Base-by-base conservation (phyloP, 805 yeast species). In the Scheffersomyces spartinae region DNA sequence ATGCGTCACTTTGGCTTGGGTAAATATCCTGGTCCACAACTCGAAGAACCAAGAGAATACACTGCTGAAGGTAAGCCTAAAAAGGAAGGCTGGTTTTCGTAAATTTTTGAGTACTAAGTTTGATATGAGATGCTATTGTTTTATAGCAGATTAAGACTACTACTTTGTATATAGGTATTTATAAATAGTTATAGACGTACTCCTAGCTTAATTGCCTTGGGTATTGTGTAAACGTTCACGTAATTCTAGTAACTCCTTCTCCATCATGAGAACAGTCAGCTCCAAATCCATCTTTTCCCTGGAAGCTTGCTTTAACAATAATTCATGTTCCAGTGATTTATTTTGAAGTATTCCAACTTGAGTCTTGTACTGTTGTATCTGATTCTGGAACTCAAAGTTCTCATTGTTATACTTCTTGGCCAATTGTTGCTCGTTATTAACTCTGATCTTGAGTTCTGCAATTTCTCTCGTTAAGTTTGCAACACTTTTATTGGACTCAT, bases 1-100 rank as follows among this genome's bases (percentile, higher is more conserved):
- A 55, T 83, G 33, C 63, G 61, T 30, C 63, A 68, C 30, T 82
- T 76, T 42, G 96, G 95, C 0, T 58, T 86, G 33, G 94, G 94
- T 3, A 45, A 42, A 26, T 47, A 21, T 26, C 32, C 8, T 15
- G 26, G 12, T 26, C 32, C 16, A 29, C 26, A 11, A 12, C 27
- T 13, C 20, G 20, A 7, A 26, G 25, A 15, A 20, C 32, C 7
- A 32, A 33, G 27, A 38, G 36, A 24, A 9, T 6, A 16, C 15
- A 8, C 11, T 14, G 27, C 8, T 25, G 28, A 15, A 13, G 25
- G 16, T 15, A 29, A 26, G 24, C 12, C 22, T 21, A 34, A 30
- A 20, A 36, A 34, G 30, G 32, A 23, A 23, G 36, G 45, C n/a
- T 45, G 52, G 52, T 47, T 49, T 26, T 46, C 30, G 25, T 20